These are phyloP conservation scores for Phytophthora foliorum DNA, from an alignment of 352 stramenopile species.

Conservation along the genomic window DNA sequence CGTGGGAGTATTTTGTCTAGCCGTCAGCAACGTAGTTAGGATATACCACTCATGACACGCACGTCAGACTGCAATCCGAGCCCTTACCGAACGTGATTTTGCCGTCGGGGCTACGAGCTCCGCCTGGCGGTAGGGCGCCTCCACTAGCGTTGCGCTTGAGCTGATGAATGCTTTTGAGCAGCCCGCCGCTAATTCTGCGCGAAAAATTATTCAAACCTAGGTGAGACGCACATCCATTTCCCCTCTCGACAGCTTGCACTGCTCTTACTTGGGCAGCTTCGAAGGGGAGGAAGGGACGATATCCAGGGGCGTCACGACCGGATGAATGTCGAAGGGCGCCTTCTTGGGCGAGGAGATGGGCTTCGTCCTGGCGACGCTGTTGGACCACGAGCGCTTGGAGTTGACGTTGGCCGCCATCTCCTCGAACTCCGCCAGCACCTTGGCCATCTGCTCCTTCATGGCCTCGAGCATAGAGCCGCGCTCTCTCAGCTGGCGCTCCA, in stretches of 20 bases:
- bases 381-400: slow-evolving; percentile 78
- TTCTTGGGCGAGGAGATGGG: slow-evolving; percentile 26
- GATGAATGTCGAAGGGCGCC: slow-evolving; percentile 33
- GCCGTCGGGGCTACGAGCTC: slow-evolving; percentile 57
- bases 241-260: background rate
- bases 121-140: slow-evolving; percentile 32
- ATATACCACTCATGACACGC: background rate
- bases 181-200: slow-evolving; percentile 28
- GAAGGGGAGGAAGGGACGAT: slow-evolving; percentile 42
- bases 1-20: slow-evolving; percentile 77
- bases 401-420: slow-evolving; percentile 62
- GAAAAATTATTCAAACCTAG: background rate
- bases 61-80: background rate
- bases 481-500: slow-evolving; percentile 65
- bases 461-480: slow-evolving; percentile 60
- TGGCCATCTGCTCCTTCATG: slow-evolving; percentile 78
- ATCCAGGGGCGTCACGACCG: slow-evolving; percentile 43
- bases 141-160: slow-evolving; percentile 41
- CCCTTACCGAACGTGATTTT: slow-evolving; percentile 73
- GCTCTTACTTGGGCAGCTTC: slow-evolving; percentile 59
- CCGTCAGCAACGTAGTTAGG: background rate
- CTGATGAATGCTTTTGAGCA: slow-evolving; percentile 58
- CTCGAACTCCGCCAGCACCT: slow-evolving; percentile 77
- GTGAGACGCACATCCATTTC: background rate
- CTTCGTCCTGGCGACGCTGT: slow-evolving; percentile 57